Conservation (phyloP, 2,329 filamentous ascomycete genomes). For the Arachnomyces sp. region DNA sequence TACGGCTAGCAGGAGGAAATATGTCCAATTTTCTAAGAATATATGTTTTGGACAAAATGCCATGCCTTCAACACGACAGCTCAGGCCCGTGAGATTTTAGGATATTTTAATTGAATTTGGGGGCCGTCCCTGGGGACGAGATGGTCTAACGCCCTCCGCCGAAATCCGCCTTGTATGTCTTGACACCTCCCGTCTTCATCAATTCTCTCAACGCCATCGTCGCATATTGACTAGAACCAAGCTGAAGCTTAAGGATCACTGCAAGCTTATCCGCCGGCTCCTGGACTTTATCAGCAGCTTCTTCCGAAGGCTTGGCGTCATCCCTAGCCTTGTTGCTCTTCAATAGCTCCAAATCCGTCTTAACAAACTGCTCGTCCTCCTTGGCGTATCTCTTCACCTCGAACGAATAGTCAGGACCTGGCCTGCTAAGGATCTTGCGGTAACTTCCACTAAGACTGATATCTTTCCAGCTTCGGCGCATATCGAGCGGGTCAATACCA, state of each 20-base stretch:
- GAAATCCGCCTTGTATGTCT: conserved; percentile 56
- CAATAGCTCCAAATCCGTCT: conserved; percentile 72
- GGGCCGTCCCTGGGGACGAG: too few relatives aligned
- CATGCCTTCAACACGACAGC: too few relatives aligned
- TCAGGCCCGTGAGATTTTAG: too few relatives aligned
- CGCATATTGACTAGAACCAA: conserved; percentile 73
- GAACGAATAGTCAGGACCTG: conserved; percentile 54
- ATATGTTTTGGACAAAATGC: too few relatives aligned
- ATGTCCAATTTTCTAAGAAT: too few relatives aligned
- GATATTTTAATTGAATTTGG: too few relatives aligned
- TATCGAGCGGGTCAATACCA: conserved; percentile 68
- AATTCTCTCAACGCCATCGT: conserved; percentile 75
- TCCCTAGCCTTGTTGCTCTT: conserved; percentile 33
- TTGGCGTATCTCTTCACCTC: conserved; percentile 59
- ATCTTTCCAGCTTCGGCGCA: conserved; percentile 79
- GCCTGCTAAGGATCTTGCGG: conserved; percentile 69
- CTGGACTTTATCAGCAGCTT: conserved; percentile 2
- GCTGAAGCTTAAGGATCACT: conserved; percentile 63
- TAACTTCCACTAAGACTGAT: conserved; percentile 84
- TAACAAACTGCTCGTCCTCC: conserved; percentile 72
- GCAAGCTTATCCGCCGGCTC: conserved; percentile 47
- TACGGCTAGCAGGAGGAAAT: too few relatives aligned
- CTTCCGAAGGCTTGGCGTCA: conserved; percentile 11
- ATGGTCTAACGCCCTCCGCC: conserved; percentile 30
- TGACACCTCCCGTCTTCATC: conserved; percentile 58